Base-by-base conservation (phyloP, 305 asterid species). In the Rubia occidens region DNA sequence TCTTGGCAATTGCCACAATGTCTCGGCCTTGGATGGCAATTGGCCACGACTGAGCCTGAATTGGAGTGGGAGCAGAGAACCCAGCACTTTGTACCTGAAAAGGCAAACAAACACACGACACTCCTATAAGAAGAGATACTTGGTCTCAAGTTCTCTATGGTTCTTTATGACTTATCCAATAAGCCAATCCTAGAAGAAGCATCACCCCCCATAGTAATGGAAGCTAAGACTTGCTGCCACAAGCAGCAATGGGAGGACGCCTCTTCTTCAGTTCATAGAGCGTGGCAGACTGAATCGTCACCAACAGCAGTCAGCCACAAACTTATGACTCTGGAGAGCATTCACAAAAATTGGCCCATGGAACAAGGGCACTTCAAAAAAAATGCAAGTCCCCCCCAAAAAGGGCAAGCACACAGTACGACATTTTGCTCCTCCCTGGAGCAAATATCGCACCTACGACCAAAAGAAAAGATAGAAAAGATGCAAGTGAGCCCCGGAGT, bases 361-460 rank as follows among this genome's bases (percentile, higher is more conserved):
- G 80, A 68, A 80, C 76, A 82, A 84, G 85, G 95, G 90, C 77
- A 71, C 92, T 85, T 94, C 91, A 85, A 82, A 84, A 73, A 51
- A 82, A 78, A 87, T 80, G 89, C 85, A 79, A 85, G 87, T n/a
- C 86, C 85, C 86, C 86, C 86, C 85, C 85, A 76, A 80, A 73
- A 79, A 82, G 83, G 81, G 86, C 82, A 60, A 58, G 79, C 95
- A 93, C 95, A 90, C 92, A 72, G 95, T 90, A 94, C 99, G 96
- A 94, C 96, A 90, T 89, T 90, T 85, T 77, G 83, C 96, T 90
- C 97, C 96, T 83, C 85, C 95, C 73, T 60, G 96, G 97, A 90
- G 99, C 99, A 86, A 94, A 90, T 87, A 91, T 90, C 99, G 97
- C 96, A 89, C 92, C 97, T 89, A 95, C 84, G 92, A 84, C 89